Base-by-base conservation (phyloP, 257 asterid genomes). In the Fraxinus cuspidata region DNA sequence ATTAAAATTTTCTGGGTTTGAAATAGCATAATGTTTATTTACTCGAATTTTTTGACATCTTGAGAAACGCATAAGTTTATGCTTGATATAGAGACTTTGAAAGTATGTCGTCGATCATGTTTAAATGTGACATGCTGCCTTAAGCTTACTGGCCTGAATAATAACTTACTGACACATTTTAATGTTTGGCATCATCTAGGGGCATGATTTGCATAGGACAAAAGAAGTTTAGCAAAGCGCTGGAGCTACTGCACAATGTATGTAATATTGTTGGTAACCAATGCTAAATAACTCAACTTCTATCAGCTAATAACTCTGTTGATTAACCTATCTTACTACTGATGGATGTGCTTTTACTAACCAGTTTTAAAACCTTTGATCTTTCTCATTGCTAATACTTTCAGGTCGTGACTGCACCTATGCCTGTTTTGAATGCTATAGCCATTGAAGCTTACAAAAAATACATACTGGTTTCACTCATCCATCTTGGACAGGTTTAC, bases 401-500 rank as follows among this genome's bases (percentile, higher is more conserved):
- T 77, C 81, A 96, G 99, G 99, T 90, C 77, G 99, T 96, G 53
- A 93, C 99, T 37, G 95, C 98, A 80, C 98, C 99, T 63, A 96
- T 96, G 99, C 8, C 94, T 77, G 73, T 84, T 77, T 64, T 90
- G 72, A 93, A 92, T 87, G 91, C 97, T 64, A 95, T 91, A 82
- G 94, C 97, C 66, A 90, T 95, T 88, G 98, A 93, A 88, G 99
- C 99, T 60, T 95, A 93, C 93, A 95, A 95, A 75, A 93, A 93
- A 79, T 92, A 91, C 85, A 86, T 91, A 35, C 86, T 93, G 85
- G 96, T 95, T 77, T 93, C 97, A 40, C 96, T 95, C 79, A 89
- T 95, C 88, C 96, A 89, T 81, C 87, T 72, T 79, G 99, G 99
- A 69, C 99, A 92, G 97, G 98, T 94, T 83, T 73, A 73, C 31